Percentiles rank a stretch among this genome's conserved stretches.
These are phyloP conservation scores for Cyphellophora attinorum DNA, from an alignment of 2,329 filamentous ascomycete species.

Conservation along the genomic window DNA sequence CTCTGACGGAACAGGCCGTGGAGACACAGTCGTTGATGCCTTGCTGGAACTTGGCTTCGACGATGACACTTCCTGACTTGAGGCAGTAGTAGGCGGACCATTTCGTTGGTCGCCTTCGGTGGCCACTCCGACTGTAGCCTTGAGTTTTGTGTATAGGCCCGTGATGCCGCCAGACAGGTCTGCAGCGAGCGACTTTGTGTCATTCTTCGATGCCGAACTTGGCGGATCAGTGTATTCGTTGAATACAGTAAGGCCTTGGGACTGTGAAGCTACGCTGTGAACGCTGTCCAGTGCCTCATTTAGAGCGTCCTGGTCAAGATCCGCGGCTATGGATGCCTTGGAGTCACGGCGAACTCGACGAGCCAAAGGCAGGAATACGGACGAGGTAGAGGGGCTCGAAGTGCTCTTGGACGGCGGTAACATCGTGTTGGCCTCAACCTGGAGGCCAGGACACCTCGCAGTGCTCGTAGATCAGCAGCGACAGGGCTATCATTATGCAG, in stretches of 20 bases:
- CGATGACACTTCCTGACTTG: conserved; percentile 8
- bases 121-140: conserved; percentile 66
- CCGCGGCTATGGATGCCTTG: conserved; percentile 39
- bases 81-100: conserved; percentile 7
- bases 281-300: conserved; percentile 76
- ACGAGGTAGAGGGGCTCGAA: conserved; percentile 34
- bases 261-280: conserved; percentile 78
- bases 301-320: conserved; percentile 63
- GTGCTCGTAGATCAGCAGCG: too few relatives aligned
- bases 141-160: conserved; percentile 77
- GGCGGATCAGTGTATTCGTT: conserved; percentile 69
- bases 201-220: conserved; percentile 52
- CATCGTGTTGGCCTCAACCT: conserved; percentile 21
- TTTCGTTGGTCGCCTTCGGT: conserved; percentile 34
- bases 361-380: conserved; percentile 34
- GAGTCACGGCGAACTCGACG: conserved; percentile 35
- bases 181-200: conserved; percentile 60
- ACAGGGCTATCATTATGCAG: neutral
- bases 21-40: conserved; percentile 15
- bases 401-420: conserved; percentile 27
- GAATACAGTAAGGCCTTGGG: conserved; percentile 79
- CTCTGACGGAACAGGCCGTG: conserved; percentile 1
- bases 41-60: conserved; percentile 12
- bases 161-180: conserved; percentile 81
- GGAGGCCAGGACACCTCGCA: conserved; percentile 3